Conservation (phyloP, 805 yeast species). For the Saccharomycopsis javanensis region DNA sequence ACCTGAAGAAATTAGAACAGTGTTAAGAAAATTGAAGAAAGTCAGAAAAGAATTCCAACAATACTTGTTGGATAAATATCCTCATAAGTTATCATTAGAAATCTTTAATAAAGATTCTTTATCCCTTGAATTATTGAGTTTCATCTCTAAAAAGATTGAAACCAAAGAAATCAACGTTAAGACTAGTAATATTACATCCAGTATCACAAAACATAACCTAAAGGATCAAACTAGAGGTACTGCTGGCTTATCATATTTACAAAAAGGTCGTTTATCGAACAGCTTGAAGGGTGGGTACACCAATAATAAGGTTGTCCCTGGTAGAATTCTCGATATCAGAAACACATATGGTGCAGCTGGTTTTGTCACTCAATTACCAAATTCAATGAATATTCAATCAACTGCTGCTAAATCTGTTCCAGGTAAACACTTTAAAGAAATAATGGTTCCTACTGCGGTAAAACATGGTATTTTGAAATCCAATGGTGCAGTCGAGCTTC, state of each 20-base stretch:
- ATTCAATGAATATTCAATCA: conserved; percentile 26
- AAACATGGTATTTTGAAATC: conserved; percentile 29
- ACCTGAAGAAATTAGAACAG: conserved; percentile 24
- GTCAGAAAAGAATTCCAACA: conserved; percentile 44
- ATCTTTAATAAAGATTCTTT: conserved; percentile 27
- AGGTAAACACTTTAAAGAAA: conserved; percentile 35
- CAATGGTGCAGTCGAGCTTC: conserved; percentile 29
- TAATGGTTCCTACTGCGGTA: conserved; percentile 34
- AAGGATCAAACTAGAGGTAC: conserved; percentile 41
- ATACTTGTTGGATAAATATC: conserved; percentile 46
- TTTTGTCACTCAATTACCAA: conserved; percentile 31
- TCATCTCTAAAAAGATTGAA: conserved; percentile 26
- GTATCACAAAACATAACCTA: conserved; percentile 7
- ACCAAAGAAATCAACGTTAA: conserved; percentile 1
- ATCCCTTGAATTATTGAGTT: conserved; percentile 32
- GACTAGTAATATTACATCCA: background rate
- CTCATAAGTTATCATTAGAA: conserved; percentile 29
- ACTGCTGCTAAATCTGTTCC: conserved; percentile 28
- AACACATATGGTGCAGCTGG: conserved; percentile 48
- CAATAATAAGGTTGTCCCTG: conserved; percentile 49
- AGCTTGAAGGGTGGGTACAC: conserved; percentile 53
- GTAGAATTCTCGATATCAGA: conserved; percentile 46
- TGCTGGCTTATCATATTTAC: conserved; percentile 65
- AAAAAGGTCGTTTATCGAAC: conserved; percentile 57
- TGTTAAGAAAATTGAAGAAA: conserved; percentile 34